These are phyloP conservation scores for Platanthera zijinensis DNA, from an alignment of 106 monocot genomes.

Conservation along the genomic window DNA sequence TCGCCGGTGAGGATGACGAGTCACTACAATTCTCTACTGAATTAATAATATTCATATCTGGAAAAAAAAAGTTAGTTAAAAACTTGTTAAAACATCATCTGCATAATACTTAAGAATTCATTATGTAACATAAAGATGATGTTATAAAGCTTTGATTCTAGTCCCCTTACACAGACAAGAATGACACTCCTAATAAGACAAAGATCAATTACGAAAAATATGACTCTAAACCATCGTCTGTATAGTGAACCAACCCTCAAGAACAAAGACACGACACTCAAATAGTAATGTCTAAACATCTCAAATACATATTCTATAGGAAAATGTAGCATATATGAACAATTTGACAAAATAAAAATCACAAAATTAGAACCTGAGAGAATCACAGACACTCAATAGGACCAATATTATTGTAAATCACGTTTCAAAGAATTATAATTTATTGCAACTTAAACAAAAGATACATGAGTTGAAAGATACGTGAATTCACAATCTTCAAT, in stretches of 20 bases:
- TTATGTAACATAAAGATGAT: neutral
- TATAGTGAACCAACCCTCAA: too few relatives aligned
- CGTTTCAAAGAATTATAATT: neutral
- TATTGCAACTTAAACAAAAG: neutral
- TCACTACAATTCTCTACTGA: too few relatives aligned
- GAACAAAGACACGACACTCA: too few relatives aligned
- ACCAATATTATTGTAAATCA: neutral
- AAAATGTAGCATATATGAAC: neutral
- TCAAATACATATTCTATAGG: neutral
- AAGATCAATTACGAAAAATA: too few relatives aligned
- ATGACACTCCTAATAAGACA: too few relatives aligned
- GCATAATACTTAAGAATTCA: neutral
- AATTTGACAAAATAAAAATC: neutral
- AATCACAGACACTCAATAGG: neutral
- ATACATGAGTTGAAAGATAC: conserved; percentile 95
- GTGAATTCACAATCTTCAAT: conserved; percentile 99
- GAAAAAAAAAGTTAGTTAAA: too few relatives aligned
- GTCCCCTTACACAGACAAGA: too few relatives aligned
- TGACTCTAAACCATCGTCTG: too few relatives aligned
- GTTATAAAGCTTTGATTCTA: neutral
- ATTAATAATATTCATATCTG: too few relatives aligned
- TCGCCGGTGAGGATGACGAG: too few relatives aligned
- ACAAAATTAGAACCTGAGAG: neutral
- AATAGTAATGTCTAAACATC: neutral
- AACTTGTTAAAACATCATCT: too few relatives aligned